Percentiles rank a stretch among this genome's conserved stretches.
Conservation (phyloP, 2,329 filamentous ascomycete species). For the Aspergillus oerlinghausenensis region DNA sequence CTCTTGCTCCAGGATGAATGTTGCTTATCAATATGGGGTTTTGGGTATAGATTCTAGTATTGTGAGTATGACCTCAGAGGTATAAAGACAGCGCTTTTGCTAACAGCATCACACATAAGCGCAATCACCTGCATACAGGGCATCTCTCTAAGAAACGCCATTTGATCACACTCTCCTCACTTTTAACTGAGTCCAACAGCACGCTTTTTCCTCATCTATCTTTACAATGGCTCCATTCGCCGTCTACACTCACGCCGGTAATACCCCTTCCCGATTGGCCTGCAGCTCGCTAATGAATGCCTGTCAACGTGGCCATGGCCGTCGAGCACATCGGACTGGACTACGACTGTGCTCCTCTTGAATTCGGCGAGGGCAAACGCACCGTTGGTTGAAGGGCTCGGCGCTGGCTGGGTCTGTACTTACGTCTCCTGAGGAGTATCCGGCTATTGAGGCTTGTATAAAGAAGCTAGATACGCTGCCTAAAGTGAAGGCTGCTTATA, state of each 20-base stretch:
- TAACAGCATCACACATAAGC: not conserved
- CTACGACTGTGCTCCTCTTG: not conserved
- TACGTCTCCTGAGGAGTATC: not conserved
- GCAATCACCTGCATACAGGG: not conserved
- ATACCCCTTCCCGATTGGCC: not conserved
- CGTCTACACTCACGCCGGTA: not conserved
- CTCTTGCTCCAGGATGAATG: no score
- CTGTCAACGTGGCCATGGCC: not conserved
- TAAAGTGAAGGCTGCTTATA: not conserved
- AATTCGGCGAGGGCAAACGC: not conserved
- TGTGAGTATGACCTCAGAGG: not conserved
- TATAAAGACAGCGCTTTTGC: not conserved
- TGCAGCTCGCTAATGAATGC: not conserved
- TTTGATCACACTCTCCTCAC: not conserved
- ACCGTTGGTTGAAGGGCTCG: slow-evolving; percentile 4
- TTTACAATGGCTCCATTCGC: not conserved
- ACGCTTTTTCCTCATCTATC: not conserved
- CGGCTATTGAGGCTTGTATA: not conserved
- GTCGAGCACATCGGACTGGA: not conserved
- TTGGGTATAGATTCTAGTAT: no score
- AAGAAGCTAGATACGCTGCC: not conserved
- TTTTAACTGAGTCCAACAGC: not conserved
- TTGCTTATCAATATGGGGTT: no score
- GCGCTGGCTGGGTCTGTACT: slow-evolving; percentile 1
- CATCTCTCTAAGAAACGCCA: not conserved